A percentile compares a stretch with the other conserved stretches of the same genome.
Conservation (phyloP, 1,284 basidiomycete genomes). For the Trametes sp. region DNA sequence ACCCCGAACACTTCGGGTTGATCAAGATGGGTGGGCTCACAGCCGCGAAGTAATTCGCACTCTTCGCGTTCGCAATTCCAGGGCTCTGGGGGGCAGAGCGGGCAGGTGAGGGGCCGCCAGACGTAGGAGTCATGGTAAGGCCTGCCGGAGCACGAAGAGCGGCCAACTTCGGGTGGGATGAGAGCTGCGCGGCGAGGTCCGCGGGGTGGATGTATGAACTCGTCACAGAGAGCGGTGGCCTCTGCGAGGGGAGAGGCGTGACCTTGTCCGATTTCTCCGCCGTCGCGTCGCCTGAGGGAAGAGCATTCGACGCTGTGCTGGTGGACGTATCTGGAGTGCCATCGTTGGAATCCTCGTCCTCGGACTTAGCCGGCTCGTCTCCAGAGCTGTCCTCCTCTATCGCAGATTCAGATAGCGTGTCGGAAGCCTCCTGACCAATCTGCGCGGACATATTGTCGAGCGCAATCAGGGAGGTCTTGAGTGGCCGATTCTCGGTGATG, state of each 20-base stretch:
- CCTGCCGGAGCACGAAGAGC: slow-evolving; percentile 51
- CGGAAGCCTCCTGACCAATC: slow-evolving; percentile 45
- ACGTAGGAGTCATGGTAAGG: slow-evolving; percentile 41
- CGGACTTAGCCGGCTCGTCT: slow-evolving; percentile 38
- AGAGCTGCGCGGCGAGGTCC: slow-evolving; percentile 59
- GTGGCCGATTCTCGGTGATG: slow-evolving; percentile 32
- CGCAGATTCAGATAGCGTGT: slow-evolving; percentile 52
- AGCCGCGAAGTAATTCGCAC: slow-evolving; percentile 24
- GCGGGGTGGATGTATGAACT: slow-evolving; percentile 43
- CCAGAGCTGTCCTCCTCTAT: slow-evolving; percentile 48
- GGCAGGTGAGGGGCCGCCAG: slow-evolving; percentile 28
- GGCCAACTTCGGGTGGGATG: slow-evolving; percentile 61
- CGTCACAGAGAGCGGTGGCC: slow-evolving; percentile 24
- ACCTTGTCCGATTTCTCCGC: slow-evolving; percentile 21
- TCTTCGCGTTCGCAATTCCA: slow-evolving; percentile 16
- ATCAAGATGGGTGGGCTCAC: slow-evolving; percentile 71
- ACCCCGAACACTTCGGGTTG: slow-evolving; percentile 89
- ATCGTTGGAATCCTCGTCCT: slow-evolving; percentile 49
- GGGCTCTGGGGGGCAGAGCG: slow-evolving; percentile 23
- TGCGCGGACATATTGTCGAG: slow-evolving; percentile 35
- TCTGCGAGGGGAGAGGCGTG: slow-evolving; percentile 20
- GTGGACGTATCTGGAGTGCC: slow-evolving; percentile 26
- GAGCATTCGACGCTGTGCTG: background rate
- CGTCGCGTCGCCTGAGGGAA: background rate
- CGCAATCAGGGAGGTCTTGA: slow-evolving; percentile 34